Conservation (phyloP, 371 early-diverging fungal genomes). For the Mortierella sp. region DNA sequence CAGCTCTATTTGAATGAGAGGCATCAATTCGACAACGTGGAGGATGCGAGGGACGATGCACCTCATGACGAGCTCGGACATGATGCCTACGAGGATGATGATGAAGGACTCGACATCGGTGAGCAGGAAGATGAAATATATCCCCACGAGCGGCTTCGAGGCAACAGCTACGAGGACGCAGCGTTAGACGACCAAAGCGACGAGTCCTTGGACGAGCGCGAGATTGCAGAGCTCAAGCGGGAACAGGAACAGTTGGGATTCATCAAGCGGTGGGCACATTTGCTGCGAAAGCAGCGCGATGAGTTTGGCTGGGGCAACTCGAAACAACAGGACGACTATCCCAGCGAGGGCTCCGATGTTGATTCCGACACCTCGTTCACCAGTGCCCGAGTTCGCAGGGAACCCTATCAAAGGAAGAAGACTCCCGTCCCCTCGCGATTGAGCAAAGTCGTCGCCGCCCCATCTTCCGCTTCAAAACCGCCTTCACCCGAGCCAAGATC, state of each 20-base stretch:
- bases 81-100: conserved; percentile 6
- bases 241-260: conserved; percentile 44
- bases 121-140: conserved; percentile 34
- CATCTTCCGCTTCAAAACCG: conserved; percentile 8
- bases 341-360: conserved; percentile 10
- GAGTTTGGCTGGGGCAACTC: conserved; percentile 41
- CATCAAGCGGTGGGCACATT: conserved; percentile 32
- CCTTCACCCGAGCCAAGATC: neutral
- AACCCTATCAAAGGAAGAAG: neutral
- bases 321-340: neutral
- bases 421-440: neutral
- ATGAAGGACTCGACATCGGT: conserved; percentile 33
- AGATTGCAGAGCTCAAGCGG: conserved; percentile 29
- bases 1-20: neutral
- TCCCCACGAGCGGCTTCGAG: conserved; percentile 14
- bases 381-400: conserved; percentile 35
- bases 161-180: neutral
- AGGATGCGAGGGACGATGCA: conserved; percentile 20
- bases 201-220: conserved; percentile 5
- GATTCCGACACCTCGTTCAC: conserved; percentile 17
- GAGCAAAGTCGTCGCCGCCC: neutral
- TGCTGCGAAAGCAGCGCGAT: conserved; percentile 33
- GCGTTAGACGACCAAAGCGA: neutral
- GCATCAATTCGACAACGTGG: conserved; percentile 1
- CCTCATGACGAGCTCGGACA: neutral